phyloP scores from a whole-genome alignment of 768 basidiomycete genomes.

The Psilocybe cyanescens region DNA sequence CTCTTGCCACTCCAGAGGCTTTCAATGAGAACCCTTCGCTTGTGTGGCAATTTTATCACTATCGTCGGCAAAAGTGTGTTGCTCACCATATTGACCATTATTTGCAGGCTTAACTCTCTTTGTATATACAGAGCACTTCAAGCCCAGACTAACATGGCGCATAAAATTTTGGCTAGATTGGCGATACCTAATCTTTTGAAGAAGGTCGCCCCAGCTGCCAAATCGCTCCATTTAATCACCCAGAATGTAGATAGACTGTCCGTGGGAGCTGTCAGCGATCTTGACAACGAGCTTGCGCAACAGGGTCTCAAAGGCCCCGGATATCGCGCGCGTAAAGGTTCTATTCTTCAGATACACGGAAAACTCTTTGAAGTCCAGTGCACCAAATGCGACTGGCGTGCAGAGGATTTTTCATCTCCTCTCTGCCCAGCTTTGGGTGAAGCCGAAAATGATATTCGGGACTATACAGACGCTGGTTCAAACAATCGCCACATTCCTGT shows the following conservation, averaged over 20 bases:
- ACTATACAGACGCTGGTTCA: conserved; percentile 6
- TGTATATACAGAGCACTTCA: conserved; percentile 30
- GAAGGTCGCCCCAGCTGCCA: too few relatives aligned
- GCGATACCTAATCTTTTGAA: neutral
- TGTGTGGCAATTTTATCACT: conserved; percentile 54
- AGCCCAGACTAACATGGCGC: conserved; percentile 47
- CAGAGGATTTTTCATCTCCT: conserved; percentile 7
- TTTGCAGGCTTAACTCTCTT: neutral
- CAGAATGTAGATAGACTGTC: conserved; percentile 49
- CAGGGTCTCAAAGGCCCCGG: too few relatives aligned
- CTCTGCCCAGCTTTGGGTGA: conserved; percentile 9
- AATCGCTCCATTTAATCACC: conserved; percentile 4
- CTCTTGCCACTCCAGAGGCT: conserved; percentile 40
- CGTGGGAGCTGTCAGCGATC: too few relatives aligned
- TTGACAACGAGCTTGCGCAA: too few relatives aligned
- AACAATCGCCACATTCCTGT: conserved; percentile 6
- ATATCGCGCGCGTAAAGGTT: too few relatives aligned
- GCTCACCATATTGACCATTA: neutral
- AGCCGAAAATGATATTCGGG: neutral
- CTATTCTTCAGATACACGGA: conserved; percentile 55
- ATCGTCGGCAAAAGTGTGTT: conserved; percentile 40
- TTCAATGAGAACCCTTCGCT: conserved; percentile 41
- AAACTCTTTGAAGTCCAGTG: conserved; percentile 8
- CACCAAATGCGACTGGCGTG: conserved; percentile 18
- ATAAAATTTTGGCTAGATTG: conserved; percentile 40